Base-by-base conservation (phyloP, 495 filamentous ascomycete species). In the Annulohypoxylon moriforme region DNA sequence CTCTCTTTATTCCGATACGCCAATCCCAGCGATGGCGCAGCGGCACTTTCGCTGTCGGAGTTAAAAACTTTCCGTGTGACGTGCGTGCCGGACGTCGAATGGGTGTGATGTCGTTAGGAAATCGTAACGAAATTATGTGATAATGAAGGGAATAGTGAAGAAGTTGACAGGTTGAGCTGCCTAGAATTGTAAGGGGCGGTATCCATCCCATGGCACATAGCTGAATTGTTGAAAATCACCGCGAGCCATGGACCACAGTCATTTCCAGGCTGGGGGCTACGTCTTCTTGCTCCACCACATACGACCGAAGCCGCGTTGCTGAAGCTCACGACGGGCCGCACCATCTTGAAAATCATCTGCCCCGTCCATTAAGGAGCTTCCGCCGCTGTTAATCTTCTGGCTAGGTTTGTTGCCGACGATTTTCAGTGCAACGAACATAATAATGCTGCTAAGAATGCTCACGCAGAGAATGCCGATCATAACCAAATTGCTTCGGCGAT, bases 381-480 rank as follows among this genome's bases (percentile, higher is more conserved):
- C 78, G 22, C 73, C 69, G 57, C 71, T 74, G 8, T 40, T 49
- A 29, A 75, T 44, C 73, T 87, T 88, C 4, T 78, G 77, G 63
- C 76, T 84, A 1, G 85, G 78, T 40, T 82, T 73, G 61, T 88
- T 88, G 56, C 91, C 90, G 60, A 92, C 80, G 31, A 90, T 59
- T 56, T 83, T 85, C 29, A 94, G 79, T 57, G 93, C 73, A n/a
- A 90, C 69, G 34, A 89, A 85, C 90, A 94, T 93, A 38, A 83
- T 68, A 7, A 88, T 72, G 13, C 91, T 89, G 70, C 90, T 89
- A 2, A 92, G 67, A 53, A 97, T 95, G 79, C 92, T 95, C 31
- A 88, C 79, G 70, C 87, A 88, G 24, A 97, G 78, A 64, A 97
- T 97, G 10, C 92, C 94, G 36, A 97, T 87, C 94, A 97, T 96